phyloP scores from a whole-genome alignment of 768 basidiomycete genomes.

The Rhodotorula sphaerocarpa region DNA sequence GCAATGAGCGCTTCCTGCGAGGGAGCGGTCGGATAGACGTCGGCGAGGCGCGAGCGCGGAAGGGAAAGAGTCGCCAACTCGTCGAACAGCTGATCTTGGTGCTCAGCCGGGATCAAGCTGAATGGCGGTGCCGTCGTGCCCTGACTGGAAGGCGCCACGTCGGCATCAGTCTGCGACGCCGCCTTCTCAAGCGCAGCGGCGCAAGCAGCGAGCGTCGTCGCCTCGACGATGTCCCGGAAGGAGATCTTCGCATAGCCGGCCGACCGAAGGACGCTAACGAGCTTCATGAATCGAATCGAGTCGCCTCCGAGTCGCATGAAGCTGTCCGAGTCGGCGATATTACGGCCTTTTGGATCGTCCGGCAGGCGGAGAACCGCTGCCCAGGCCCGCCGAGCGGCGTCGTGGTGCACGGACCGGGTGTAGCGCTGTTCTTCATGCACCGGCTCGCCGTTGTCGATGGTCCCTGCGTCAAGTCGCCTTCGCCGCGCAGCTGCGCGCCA shows the following conservation, averaged over 20 bases:
- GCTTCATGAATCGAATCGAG: conserved; percentile 33
- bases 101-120: conserved; percentile 3
- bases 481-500: conserved; percentile 5
- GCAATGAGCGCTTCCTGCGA: conserved; percentile 33
- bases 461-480: neutral
- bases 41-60: neutral
- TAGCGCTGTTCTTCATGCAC: neutral
- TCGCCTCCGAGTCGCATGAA: conserved; percentile 33
- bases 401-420: neutral
- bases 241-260: neutral
- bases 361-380: conserved; percentile 10
- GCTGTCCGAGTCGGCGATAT: conserved; percentile 21
- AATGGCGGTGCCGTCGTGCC: too few relatives aligned
- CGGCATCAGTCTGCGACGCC: neutral
- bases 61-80: conserved; percentile 12
- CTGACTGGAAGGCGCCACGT: neutral
- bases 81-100: neutral
- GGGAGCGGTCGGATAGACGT: conserved; percentile 29
- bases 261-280: conserved; percentile 5
- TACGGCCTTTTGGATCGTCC: neutral
- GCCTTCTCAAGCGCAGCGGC: conserved; percentile 2
- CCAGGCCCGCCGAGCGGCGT: conserved; percentile 22
- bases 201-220: conserved; percentile 13
- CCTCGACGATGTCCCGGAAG: conserved; percentile 22
- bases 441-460: too few relatives aligned